Conservation (phyloP, 306 rosid genomes). For the Medicago arabica region DNA sequence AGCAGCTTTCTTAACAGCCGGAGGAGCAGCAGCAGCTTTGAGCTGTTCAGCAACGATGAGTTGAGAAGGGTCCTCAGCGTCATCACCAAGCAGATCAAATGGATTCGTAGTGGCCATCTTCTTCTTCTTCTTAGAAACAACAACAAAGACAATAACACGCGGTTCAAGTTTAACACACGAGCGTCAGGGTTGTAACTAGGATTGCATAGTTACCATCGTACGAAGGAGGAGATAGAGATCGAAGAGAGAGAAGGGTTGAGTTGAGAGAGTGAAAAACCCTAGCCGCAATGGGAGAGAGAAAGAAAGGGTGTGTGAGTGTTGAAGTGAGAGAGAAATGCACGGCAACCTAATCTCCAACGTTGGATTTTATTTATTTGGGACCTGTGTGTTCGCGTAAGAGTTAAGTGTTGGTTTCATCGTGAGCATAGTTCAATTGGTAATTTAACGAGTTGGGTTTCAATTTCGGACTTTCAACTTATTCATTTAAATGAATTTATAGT, state of each 20-base stretch:
- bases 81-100: constrained; percentile 89
- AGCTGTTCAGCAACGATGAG: constrained; percentile 62
- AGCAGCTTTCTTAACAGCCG: constrained; percentile 48
- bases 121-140: constrained; percentile 26
- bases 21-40: constrained; percentile 49
- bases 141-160: too few relatives aligned
- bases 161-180: too few relatives aligned
- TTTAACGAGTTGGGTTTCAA: too few relatives aligned
- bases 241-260: background rate
- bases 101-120: constrained; percentile 90
- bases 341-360: constrained; percentile 52
- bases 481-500: too few relatives aligned
- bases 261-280: constrained; percentile 60
- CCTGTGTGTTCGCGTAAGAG: background rate
- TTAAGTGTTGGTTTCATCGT: too few relatives aligned
- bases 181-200: constrained; percentile 1
- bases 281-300: constrained; percentile 66
- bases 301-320: background rate
- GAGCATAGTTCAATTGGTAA: too few relatives aligned
- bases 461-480: too few relatives aligned
- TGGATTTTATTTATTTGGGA: constrained; percentile 39
- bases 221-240: constrained; percentile 29
- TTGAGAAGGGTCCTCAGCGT: constrained; percentile 92
- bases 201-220: constrained; percentile 53
- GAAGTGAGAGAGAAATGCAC: background rate